A percentile compares a stretch with the other conserved stretches of the same genome.
Evolutionary conservation across 2,329 filamentous ascomycete genomes (phyloP).

Genomic region (Botrytis elliptica): DNA sequence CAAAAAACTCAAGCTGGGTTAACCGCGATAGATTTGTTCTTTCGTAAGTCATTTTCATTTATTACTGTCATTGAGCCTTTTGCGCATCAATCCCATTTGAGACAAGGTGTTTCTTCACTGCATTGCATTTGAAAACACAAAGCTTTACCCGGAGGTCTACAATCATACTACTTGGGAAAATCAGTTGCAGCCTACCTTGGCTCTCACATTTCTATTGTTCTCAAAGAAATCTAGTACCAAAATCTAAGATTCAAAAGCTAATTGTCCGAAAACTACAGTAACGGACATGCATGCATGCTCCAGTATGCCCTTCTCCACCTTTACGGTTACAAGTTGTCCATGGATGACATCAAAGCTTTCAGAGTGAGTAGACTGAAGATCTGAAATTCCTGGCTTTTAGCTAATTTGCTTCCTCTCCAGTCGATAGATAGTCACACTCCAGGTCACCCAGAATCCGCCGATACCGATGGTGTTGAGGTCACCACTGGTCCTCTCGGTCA

Average conservation of each 20-base stretch:
- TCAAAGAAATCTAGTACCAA: not conserved
- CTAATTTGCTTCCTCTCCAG: slow-evolving; percentile 37
- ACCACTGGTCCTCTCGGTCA: slow-evolving; percentile 97
- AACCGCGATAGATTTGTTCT: slow-evolving; percentile 99
- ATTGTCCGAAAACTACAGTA: slow-evolving; percentile 52
- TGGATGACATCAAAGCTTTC: slow-evolving; percentile 96
- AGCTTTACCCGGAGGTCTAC: too few relatives aligned
- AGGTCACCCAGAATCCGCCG: slow-evolving; percentile 93
- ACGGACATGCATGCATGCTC: slow-evolving; percentile 99
- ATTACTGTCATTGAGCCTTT: not conserved
- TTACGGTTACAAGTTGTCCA: slow-evolving; percentile 80
- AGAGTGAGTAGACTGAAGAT: slow-evolving; percentile 60
- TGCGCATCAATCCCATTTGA: not conserved
- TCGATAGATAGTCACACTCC: slow-evolving; percentile 73
- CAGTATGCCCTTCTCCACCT: slow-evolving; percentile 98
- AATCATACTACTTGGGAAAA: not conserved
- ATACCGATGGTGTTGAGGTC: slow-evolving; percentile 95
- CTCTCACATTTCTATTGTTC: not conserved
- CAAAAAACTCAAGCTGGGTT: slow-evolving; percentile 95
- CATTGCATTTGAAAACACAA: not conserved
- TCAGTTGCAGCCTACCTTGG: not conserved
- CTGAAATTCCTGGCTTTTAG: slow-evolving; percentile 7
- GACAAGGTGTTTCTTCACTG: not conserved
- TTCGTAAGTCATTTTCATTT: slow-evolving; percentile 67
- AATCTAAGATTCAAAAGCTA: not conserved